A percentile compares a stretch with the other conserved stretches of the same genome.
These are phyloP conservation scores for Kalmusia sp. DNA, from an alignment of 2,329 filamentous ascomycete genomes.

Conservation along the genomic window DNA sequence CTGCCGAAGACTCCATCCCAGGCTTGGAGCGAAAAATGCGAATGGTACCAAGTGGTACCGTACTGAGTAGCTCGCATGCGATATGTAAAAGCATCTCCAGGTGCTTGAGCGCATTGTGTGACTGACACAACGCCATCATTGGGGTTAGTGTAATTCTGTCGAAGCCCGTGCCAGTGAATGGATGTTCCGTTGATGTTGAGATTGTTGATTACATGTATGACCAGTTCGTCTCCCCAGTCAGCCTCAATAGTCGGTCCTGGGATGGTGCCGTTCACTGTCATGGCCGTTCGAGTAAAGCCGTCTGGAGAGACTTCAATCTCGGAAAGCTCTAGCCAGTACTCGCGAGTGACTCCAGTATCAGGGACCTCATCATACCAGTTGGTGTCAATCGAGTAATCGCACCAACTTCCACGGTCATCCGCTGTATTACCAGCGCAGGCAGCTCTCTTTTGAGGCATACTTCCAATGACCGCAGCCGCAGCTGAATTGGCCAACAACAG, in stretches of 20 bases:
- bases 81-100: constrained; percentile 33
- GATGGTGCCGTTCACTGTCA: constrained; percentile 52
- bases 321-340: constrained; percentile 53
- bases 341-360: constrained; percentile 62
- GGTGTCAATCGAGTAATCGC: constrained; percentile 57
- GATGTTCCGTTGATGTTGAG: constrained; percentile 36
- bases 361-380: constrained; percentile 60
- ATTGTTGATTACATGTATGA: constrained; percentile 46
- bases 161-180: constrained; percentile 43
- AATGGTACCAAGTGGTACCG: constrained; percentile 52
- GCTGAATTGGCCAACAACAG: no score
- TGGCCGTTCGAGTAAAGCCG: constrained; percentile 54
- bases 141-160: constrained; percentile 40
- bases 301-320: constrained; percentile 59
- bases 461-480: no score
- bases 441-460: no score
- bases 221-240: constrained; percentile 48
- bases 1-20: constrained; percentile 51
- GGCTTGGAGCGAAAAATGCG: constrained; percentile 50
- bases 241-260: constrained; percentile 54
- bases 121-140: constrained; percentile 40
- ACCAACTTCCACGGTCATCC: constrained; percentile 47
- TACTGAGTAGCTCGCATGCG: constrained; percentile 50
- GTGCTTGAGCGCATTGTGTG: constrained; percentile 39
- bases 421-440: constrained; percentile 42